Evolutionary conservation across 345 rosid genomes (phyloP), one percentile per base, ranked within the genome.

Genomic region (Cochlearia excelsa): DNA sequence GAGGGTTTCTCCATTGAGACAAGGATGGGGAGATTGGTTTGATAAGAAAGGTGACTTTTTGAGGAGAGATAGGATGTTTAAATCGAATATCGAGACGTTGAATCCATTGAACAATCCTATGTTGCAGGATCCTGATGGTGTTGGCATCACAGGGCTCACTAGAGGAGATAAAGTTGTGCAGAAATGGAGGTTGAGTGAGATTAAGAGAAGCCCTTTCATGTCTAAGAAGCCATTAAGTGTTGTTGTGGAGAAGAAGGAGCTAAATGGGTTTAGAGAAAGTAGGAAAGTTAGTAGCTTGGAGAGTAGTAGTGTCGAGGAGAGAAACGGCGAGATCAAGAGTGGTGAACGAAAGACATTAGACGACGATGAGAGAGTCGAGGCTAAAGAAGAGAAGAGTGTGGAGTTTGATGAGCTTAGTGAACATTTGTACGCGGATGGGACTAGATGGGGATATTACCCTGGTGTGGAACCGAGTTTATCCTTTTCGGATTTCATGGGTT

Each of bases 11-110:
- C 85, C 93, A 1, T 66, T 93, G 65, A 81, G 97, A 59, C 82
- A 85, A 61, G 94, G 86, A 23, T 93, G 99, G 99, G 95, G 97
- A 0, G 95, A 83, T 57, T 89, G 99, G 97, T 89, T 93, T 70
- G 91, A 92, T 47, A 92, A 86, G 75, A 93, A 93, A 67, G 73
- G 91, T 23, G 95, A 85, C 33, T 89, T 93, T 59, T 74, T 93
- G 80, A 81, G 84, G 73, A 86, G 81, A 76, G 97, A 87, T 75
- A 66, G 75, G 69, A 83, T 89, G 97, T 93, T 93, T 54, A 84
- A 74, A 65, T 85, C 97, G 10, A 81, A 83, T 66, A 67, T 83
- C 6, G 97, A 87, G 70, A 73, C 77, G 4, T 77, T 93, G 81
- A 88, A 92, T 80, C 97, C 97, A 0, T 50, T 76, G 79, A 79